Conservation (phyloP, 345 rosid genomes). For the Schrenkiella parvula region DNA sequence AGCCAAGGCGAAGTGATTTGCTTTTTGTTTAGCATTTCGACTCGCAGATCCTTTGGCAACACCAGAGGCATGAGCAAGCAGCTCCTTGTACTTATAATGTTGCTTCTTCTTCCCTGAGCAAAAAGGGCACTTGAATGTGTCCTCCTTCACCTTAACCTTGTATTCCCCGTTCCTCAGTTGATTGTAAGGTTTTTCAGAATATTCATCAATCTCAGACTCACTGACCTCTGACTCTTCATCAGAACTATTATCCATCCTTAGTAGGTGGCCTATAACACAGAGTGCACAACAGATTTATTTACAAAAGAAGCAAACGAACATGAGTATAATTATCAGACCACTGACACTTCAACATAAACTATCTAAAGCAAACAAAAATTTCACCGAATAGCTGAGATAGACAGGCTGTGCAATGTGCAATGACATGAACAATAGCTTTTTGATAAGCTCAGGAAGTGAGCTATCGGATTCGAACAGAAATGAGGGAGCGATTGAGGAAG, state of each 20-base stretch:
- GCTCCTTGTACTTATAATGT: conserved; percentile 68
- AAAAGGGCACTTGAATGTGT: conserved; percentile 68
- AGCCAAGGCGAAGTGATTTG: conserved; percentile 71
- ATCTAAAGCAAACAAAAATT: neutral
- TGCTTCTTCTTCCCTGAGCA: conserved; percentile 91
- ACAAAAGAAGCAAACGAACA: neutral
- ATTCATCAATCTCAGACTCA: conserved; percentile 69
- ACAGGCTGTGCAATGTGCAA: neutral
- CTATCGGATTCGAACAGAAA: too few relatives aligned
- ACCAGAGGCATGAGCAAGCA: conserved; percentile 84
- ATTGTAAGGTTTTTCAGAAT: conserved; percentile 55
- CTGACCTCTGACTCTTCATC: conserved; percentile 79
- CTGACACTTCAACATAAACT: neutral
- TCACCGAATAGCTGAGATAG: neutral
- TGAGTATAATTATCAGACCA: neutral
- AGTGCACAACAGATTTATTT: neutral
- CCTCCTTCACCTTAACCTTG: conserved; percentile 64
- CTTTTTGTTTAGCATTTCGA: conserved; percentile 71
- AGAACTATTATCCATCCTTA: conserved; percentile 53
- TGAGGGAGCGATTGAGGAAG: too few relatives aligned
- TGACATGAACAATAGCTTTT: neutral
- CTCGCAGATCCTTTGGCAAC: conserved; percentile 75
- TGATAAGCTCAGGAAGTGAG: too few relatives aligned
- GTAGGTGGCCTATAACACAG: conserved; percentile 5
- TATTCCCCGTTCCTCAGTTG: conserved; percentile 41